Conservation (phyloP, 805 yeast genomes). For the Saccharomyces cerevisiae region DNA sequence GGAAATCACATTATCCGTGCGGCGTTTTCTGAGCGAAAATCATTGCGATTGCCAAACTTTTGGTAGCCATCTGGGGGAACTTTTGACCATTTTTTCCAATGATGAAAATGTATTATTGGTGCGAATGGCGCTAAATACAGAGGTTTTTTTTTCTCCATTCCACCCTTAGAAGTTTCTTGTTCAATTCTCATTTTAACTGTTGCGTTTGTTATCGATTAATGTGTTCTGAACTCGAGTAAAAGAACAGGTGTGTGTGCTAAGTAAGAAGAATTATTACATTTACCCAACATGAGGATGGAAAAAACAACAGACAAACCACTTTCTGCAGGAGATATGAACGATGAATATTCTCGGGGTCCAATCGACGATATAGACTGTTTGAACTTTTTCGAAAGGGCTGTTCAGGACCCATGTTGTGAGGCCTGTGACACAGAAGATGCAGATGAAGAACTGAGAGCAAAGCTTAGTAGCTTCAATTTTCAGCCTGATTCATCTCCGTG, state of each 20-base stretch:
- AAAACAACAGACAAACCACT: neutral
- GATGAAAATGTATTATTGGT: neutral
- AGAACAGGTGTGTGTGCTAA: neutral
- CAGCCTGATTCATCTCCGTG: neutral
- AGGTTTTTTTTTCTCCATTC: neutral
- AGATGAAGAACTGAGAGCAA: neutral
- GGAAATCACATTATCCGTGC: neutral
- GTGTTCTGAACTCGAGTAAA: neutral
- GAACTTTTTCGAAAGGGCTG: slow-evolving; percentile 21
- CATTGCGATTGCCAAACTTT: neutral
- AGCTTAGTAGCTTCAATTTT: neutral
- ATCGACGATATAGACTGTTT: neutral
- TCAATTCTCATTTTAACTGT: neutral
- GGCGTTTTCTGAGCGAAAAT: neutral
- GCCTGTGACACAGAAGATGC: slow-evolving; percentile 20
- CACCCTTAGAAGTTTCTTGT: neutral
- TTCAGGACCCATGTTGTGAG: slow-evolving; percentile 23
- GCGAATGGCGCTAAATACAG: neutral
- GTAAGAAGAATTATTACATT: neutral
- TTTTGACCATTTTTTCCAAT: neutral
- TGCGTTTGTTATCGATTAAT: neutral
- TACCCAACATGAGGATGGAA: neutral
- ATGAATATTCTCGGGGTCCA: neutral
- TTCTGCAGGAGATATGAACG: neutral
- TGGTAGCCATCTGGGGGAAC: neutral